Percentiles rank a stretch among this genome's conserved stretches.
Conservation (phyloP, 2,329 filamentous ascomycete species). For the Aspergillus viridinutans region DNA sequence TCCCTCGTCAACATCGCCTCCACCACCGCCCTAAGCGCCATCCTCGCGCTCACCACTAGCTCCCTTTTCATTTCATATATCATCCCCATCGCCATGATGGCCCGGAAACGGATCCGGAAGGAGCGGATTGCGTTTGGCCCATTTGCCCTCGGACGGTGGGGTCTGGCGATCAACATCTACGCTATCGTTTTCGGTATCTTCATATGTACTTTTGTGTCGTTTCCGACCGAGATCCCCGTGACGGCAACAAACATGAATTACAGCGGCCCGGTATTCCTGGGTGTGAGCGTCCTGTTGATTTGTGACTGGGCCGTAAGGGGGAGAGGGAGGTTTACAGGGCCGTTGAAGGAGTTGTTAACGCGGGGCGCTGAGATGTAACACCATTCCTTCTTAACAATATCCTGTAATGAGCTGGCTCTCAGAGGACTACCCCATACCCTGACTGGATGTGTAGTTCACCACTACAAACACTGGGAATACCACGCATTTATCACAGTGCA, state of each 20-base stretch:
- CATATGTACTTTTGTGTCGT: background rate
- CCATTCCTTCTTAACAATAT: too few species aligned
- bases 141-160: constrained; percentile 17
- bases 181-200: constrained; percentile 23
- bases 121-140: constrained; percentile 19
- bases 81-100: constrained; percentile 35
- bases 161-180: constrained; percentile 31
- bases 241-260: background rate
- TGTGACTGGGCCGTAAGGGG: background rate
- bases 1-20: constrained; percentile 39
- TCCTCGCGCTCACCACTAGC: constrained; percentile 37
- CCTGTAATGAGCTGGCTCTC: background rate
- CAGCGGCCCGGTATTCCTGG: background rate
- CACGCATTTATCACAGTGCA: background rate
- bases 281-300: background rate
- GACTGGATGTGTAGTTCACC: too few species aligned
- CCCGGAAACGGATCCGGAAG: constrained; percentile 28
- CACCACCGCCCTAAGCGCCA: constrained; percentile 37
- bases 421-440: too few species aligned
- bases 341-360: background rate
- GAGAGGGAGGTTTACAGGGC: background rate
- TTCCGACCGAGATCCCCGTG: background rate
- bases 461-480: background rate
- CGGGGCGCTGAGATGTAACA: background rate
- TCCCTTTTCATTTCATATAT: constrained; percentile 39